Percentiles rank a stretch among this genome's conserved stretches.
phyloP scores from a whole-genome alignment of 2,329 filamentous ascomycete species.

The Lachnum nothofagi region DNA sequence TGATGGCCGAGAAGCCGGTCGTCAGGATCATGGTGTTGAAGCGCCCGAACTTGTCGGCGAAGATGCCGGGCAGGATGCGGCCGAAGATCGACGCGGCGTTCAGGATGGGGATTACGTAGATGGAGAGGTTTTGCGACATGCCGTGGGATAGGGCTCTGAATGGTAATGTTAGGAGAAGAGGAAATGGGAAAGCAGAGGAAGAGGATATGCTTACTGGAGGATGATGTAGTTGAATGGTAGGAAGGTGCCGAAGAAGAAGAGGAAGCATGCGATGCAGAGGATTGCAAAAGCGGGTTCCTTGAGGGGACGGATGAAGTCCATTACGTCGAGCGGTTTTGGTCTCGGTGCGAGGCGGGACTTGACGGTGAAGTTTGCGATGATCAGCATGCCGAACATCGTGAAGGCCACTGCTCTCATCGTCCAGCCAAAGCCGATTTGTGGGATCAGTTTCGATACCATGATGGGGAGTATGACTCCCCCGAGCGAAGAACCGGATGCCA shows the following conservation, averaged over 20 bases:
- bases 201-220: slow-evolving; percentile 31
- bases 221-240: slow-evolving; percentile 47
- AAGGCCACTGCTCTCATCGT: slow-evolving; percentile 53
- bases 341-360: slow-evolving; percentile 44
- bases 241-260: slow-evolving; percentile 49
- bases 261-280: slow-evolving; percentile 37
- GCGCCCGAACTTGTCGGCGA: slow-evolving; percentile 49
- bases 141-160: slow-evolving; percentile 42
- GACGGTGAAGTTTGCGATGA: slow-evolving; percentile 48
- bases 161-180: slow-evolving; percentile 6
- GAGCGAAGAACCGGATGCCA: slow-evolving; percentile 45
- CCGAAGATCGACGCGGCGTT: slow-evolving; percentile 51
- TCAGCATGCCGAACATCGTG: slow-evolving; percentile 49
- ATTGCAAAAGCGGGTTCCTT: slow-evolving; percentile 37
- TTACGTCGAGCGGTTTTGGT: slow-evolving; percentile 32
- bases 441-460: slow-evolving; percentile 52
- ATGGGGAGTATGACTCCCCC: slow-evolving; percentile 58
- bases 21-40: slow-evolving; percentile 51
- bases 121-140: slow-evolving; percentile 43
- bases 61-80: slow-evolving; percentile 48
- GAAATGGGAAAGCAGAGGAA: slow-evolving; percentile 19
- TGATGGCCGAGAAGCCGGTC: slow-evolving; percentile 39
- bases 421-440: slow-evolving; percentile 50
- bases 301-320: slow-evolving; percentile 36
- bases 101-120: slow-evolving; percentile 50